Evolutionary conservation across 345 rosid species (phyloP).

Genomic region (Dipteronia sinensis): DNA sequence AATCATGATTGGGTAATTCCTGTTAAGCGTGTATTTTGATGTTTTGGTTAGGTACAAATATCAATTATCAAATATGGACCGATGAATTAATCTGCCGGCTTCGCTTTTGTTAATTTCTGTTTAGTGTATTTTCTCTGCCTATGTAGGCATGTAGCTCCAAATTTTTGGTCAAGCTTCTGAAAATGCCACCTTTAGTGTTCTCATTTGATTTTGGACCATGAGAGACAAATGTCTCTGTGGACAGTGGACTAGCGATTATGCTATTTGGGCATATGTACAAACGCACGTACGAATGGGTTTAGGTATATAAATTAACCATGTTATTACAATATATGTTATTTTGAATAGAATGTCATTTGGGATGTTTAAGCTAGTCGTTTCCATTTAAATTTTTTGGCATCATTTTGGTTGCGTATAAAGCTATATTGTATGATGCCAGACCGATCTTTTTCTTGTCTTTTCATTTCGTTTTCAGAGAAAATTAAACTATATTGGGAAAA

Average conservation of each 20-base stretch:
- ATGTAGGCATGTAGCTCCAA: background rate
- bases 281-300: background rate
- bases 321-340: too few species aligned
- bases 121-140: background rate
- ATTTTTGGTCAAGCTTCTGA: background rate
- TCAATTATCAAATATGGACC: background rate
- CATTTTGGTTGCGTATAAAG: too few species aligned
- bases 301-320: too few species aligned
- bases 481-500: too few species aligned
- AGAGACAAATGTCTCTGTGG: background rate
- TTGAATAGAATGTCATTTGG: background rate
- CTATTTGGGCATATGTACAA: background rate
- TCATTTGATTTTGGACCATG: background rate
- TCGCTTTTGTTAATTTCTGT: background rate
- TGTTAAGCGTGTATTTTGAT: background rate
- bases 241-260: background rate
- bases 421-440: too few species aligned
- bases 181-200: background rate
- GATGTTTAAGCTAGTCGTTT: background rate
- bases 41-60: background rate
- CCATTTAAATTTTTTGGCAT: too few species aligned
- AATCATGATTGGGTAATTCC: background rate
- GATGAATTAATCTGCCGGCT: constrained; percentile 3
- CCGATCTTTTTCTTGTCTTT: too few species aligned
- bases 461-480: too few species aligned